phyloP scores from a whole-genome alignment of 129 eudicot genomes.

The Escallonia herrerae region DNA sequence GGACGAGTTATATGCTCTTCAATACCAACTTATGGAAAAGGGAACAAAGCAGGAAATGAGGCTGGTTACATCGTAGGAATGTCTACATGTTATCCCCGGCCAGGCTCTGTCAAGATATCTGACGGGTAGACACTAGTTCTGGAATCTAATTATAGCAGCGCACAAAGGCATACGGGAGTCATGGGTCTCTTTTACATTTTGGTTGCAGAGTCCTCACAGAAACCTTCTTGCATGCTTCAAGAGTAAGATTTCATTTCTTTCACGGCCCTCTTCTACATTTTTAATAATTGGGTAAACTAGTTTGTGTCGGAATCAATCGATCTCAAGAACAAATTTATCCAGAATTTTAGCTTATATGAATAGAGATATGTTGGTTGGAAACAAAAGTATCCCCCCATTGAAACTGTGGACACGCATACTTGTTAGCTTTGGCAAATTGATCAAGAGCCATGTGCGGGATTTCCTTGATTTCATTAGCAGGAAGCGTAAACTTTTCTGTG shows the following conservation, averaged over 20 bases:
- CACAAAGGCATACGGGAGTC: constrained; percentile 59
- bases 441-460: too few species aligned
- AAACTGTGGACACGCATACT: neutral
- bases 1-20: constrained; percentile 69
- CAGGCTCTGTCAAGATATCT: constrained; percentile 51
- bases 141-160: constrained; percentile 56
- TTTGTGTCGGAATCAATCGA: neutral
- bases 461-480: neutral
- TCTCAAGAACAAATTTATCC: neutral
- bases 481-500: neutral
- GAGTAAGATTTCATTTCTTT: constrained; percentile 28
- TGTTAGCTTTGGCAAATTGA: neutral
- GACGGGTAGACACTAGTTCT: constrained; percentile 50
- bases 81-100: constrained; percentile 75
- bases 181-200: constrained; percentile 81
- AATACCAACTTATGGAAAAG: constrained; percentile 54
- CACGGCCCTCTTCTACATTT: neutral
- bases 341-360: neutral
- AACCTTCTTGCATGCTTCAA: constrained; percentile 9
- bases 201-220: constrained; percentile 44
- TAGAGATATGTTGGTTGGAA: neutral
- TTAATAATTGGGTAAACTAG: neutral
- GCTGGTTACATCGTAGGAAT: constrained; percentile 84
- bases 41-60: constrained; percentile 65
- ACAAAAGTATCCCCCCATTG: neutral